Base-by-base conservation (phyloP, 1,139 yeast species). In the Magnusiomyces fungicola region DNA sequence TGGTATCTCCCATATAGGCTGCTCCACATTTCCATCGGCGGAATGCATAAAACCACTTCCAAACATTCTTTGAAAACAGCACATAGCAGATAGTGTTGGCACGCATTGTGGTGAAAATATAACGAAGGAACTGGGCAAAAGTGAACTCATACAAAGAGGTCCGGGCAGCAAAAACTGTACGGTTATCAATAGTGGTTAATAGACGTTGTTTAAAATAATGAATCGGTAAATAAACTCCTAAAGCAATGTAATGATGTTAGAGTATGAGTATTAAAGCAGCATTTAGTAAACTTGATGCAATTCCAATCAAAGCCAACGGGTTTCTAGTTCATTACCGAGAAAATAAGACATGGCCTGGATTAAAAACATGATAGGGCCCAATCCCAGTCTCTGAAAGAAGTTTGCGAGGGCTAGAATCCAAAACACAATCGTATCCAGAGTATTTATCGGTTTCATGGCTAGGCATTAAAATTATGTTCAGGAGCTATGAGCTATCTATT, bases 21-120 rank as follows among this genome's bases (percentile, higher is more conserved):
- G 57, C 60, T 10, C 66, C 64, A 36, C 57, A 50, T 16, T 60
- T 56, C 46, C 56, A 60, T 32, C 56, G 48, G 14, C 68, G 55
- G 45, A 58, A 63, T 30, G 46, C 38, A 36, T 55, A 55, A 34
- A 64, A 57, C 49, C 53, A 46, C 23, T 52, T 48, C 6, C 59
- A 56, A 12, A 59, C 51, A 2, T 44, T 43, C 27, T 52, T 45
- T 10, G 60, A 56, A 43, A 55, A 58, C 23, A 62, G 58, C 2
- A 54, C 53, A 18, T 53, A 50, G 5, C 60, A 59, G 21, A 60
- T 53, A 14, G 55, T 52, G 6, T 49, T 40, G 12, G 60, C 55
- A 21, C 61, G 55, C 23, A 57, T 39, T 21, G 53, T 53, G 12
- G 49, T 44, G 36, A 56, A 40, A 12, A 53, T 49, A 57, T 61